Conservation (phyloP, 2,329 filamentous ascomycete genomes). For the Orbilia ellipsospora region DNA sequence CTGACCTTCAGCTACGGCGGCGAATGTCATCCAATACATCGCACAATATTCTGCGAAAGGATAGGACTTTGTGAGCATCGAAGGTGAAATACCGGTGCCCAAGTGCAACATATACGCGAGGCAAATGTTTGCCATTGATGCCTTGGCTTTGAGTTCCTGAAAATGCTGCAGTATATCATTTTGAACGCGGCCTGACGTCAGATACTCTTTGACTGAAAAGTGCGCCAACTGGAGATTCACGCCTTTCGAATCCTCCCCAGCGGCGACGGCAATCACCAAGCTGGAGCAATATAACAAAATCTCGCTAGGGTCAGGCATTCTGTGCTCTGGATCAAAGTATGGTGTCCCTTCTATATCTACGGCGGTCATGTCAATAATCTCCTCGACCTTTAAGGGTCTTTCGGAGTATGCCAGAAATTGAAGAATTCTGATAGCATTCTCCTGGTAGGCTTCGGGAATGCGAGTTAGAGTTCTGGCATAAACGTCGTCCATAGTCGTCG, state of each 20-base stretch:
- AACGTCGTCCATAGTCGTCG: constrained; percentile 57
- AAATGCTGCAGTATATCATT: constrained; percentile 23
- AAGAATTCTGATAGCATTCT: constrained; percentile 23
- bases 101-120: constrained; percentile 58
- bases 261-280: constrained; percentile 44
- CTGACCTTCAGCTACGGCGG: constrained; percentile 32
- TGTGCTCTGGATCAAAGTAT: constrained; percentile 16
- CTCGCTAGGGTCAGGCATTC: constrained; percentile 57
- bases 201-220: constrained; percentile 22
- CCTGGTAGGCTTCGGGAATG: constrained; percentile 53
- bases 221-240: constrained; percentile 27
- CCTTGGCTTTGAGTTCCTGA: constrained; percentile 42
- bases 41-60: constrained; percentile 57
- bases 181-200: neutral
- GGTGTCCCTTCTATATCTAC: constrained; percentile 15
- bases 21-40: constrained; percentile 57
- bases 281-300: constrained; percentile 5
- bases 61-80: constrained; percentile 30
- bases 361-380: constrained; percentile 3
- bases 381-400: constrained; percentile 56
- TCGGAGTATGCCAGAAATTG: constrained; percentile 59
- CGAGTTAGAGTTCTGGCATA: constrained; percentile 58
- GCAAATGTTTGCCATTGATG: constrained; percentile 57
- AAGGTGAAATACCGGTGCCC: neutral
- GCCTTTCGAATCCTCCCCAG: neutral